These are phyloP conservation scores for Amanita molliuscula DNA, from an alignment of 768 basidiomycete species.

Conservation along the genomic window DNA sequence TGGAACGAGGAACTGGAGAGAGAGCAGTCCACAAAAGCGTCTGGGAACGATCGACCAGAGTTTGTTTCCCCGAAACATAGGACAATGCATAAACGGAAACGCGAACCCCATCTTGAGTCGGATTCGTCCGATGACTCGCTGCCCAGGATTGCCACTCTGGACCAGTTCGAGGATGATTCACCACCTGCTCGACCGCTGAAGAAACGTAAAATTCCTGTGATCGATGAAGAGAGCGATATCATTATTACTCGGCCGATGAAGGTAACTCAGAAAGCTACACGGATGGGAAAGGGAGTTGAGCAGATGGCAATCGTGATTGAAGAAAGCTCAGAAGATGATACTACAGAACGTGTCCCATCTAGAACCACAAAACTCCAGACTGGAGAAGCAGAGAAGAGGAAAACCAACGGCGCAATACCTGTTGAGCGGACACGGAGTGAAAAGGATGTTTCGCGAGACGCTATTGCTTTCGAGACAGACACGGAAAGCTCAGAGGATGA, in stretches of 20 bases:
- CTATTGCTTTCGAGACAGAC: no score
- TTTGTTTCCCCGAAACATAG: background rate
- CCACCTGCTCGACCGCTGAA: conserved; percentile 12
- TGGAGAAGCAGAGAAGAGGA: no score
- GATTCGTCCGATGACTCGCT: background rate
- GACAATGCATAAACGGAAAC: background rate
- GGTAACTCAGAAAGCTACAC: background rate
- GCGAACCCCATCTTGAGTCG: background rate
- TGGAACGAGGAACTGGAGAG: background rate
- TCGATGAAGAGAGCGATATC: background rate
- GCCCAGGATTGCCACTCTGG: conserved; percentile 2
- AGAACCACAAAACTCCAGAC: no score
- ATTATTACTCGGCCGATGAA: no score
- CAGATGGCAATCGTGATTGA: no score
- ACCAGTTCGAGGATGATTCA: background rate
- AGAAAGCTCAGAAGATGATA: no score
- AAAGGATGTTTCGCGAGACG: no score
- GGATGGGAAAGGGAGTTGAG: conserved; percentile 2
- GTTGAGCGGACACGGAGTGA: no score
- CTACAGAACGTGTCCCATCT: no score
- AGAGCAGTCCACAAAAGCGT: background rate
- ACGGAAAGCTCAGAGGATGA: no score
- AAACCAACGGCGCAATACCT: no score
- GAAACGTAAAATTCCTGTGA: conserved; percentile 15
- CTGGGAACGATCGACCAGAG: background rate